Evolutionary conservation across 345 rosid species (phyloP).

Genomic region (Microcos paniculata): DNA sequence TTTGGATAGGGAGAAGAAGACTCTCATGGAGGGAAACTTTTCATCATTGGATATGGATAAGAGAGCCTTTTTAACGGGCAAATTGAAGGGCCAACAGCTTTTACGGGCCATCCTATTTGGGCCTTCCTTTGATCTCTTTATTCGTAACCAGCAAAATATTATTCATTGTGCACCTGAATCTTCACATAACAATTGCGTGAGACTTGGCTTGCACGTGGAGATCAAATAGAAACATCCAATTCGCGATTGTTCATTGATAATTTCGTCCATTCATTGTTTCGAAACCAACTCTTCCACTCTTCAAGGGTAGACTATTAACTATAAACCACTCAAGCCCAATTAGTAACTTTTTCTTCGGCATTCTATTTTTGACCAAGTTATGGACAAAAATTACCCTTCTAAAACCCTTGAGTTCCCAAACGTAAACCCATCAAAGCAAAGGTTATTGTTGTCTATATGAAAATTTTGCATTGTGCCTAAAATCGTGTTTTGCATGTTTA

Average conservation of each 20-base stretch:
- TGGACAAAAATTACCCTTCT: not conserved
- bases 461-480: not conserved
- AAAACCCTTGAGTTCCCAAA: not conserved
- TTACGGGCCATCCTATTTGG: not conserved
- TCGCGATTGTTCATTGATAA: not conserved
- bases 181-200: not conserved
- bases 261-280: not conserved
- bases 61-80: not conserved
- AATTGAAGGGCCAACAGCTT: not conserved
- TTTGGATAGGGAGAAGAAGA: conserved; percentile 1
- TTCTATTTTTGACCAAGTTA: not conserved
- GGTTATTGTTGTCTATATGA: not conserved
- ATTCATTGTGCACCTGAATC: no score
- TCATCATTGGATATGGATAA: conserved; percentile 26
- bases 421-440: not conserved
- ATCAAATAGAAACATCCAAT: not conserved
- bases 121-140: no score
- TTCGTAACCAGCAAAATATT: no score
- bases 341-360: not conserved
- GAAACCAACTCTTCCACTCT: conserved; percentile 18
- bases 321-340: not conserved
- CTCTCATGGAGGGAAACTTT: conserved; percentile 2
- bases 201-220: not conserved
- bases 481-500: not conserved
- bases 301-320: not conserved